Conservation (phyloP, 352 stramenopile species). For the Phytopythium litorale region DNA sequence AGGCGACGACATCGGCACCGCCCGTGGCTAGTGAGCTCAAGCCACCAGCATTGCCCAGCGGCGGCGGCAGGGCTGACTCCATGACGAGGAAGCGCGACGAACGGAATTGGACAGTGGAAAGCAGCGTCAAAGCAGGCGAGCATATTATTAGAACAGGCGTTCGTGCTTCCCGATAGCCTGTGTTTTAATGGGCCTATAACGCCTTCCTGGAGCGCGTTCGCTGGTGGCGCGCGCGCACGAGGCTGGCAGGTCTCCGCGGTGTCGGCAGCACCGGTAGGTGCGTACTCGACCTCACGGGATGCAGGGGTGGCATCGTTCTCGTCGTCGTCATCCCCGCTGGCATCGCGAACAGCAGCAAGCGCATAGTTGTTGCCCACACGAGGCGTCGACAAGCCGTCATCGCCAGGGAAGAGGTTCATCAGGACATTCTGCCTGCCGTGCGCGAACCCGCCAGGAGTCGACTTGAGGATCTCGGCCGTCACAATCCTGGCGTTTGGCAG, state of each 20-base stretch:
- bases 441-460: constrained; percentile 15
- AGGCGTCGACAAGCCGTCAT: constrained; percentile 44
- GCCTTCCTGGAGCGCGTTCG: too few species aligned
- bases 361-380: constrained; percentile 44
- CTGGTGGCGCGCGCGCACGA: too few species aligned
- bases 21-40: neutral
- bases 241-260: too few species aligned
- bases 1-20: neutral
- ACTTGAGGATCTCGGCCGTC: constrained; percentile 46
- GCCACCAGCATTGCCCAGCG: neutral
- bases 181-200: too few species aligned
- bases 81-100: neutral
- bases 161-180: too few species aligned
- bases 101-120: neutral
- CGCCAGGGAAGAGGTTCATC: constrained; percentile 61
- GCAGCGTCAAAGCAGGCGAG: neutral
- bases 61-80: neutral
- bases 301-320: neutral
- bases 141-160: neutral
- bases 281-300: constrained; percentile 38
- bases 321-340: constrained; percentile 7
- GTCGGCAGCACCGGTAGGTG: too few species aligned
- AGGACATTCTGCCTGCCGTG: constrained; percentile 25
- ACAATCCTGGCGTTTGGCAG: constrained; percentile 48
- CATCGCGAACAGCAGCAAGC: constrained; percentile 19